Evolutionary conservation across 2,329 filamentous ascomycete species (phyloP), one percentile per base, ranked within the genome.

Genomic region (Penicillium sp.): DNA sequence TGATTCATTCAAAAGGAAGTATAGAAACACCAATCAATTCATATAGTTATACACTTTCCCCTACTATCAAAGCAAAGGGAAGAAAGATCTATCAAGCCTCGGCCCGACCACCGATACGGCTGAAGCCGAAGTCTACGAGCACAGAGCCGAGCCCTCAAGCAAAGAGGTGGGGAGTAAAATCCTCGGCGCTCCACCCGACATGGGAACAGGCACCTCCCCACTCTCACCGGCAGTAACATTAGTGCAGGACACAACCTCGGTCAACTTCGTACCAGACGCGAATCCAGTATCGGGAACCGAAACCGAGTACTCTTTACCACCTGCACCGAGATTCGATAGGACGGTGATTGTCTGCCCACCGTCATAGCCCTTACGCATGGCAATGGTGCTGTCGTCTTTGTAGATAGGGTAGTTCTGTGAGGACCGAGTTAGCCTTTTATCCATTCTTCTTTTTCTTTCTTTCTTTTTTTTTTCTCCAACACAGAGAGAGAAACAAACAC

Each of bases 201-300:
- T 79, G 1, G 70, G 66, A 7, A 83, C 75, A 9, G 68, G 66
- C 6, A 85, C 61, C 43, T 74, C 74, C 0, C 81, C 82, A 31
- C 66, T 72, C 4, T 66, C 65, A 53, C 78, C 77, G 1, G 80
- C 75, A 2, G 75, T 81, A 13, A 75, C 68, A 0, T 65, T 62
- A 0, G 70, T 70, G 67, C 83, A 86, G 41, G 65, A 64, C 10
- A 67, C 59, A 17, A 74, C 36, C 53, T 74, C 72, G 1, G 61
- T 72, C 35, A 74, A 36, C 10, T 59, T 27, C 6, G 43, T 27
- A 5, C 69, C 71, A 5, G 69, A 59, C 1, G 48, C 25, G 53
- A 64, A 74, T 0, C 66, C 70, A 1, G 71, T 69, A 5, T 58
- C 60, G 1, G 57, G 29, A 12, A 73, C 52, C 0, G 65, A 63